phyloP scores from a whole-genome alignment of 306 rosid species.

The Cucurbita argyrosperma region DNA sequence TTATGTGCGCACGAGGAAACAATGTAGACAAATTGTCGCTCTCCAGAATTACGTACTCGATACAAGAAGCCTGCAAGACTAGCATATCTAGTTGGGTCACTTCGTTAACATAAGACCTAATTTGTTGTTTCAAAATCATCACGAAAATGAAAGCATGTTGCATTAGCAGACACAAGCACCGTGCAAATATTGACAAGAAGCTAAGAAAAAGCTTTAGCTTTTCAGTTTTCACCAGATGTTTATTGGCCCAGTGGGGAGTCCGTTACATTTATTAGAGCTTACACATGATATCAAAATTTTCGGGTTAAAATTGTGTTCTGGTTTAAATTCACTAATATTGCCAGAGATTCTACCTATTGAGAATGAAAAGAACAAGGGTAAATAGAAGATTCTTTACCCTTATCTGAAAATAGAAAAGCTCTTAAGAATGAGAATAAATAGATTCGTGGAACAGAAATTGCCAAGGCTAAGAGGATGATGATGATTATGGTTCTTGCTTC shows the following conservation, averaged over 20 bases:
- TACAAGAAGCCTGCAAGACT: conserved; percentile 70
- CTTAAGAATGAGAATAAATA: not conserved
- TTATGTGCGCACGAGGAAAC: conserved; percentile 69
- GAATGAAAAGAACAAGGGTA: not conserved
- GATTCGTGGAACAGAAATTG: not conserved
- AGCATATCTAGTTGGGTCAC: conserved; percentile 15
- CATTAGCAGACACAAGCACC: not conserved
- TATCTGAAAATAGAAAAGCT: not conserved
- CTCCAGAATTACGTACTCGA: conserved; percentile 89
- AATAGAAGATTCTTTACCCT: not conserved
- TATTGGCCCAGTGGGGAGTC: not conserved
- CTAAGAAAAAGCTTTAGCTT: not conserved
- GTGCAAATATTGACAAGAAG: not conserved
- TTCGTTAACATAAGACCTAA: not conserved
- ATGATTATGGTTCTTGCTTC: not conserved
- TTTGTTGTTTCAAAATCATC: not conserved
- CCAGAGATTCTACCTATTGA: not conserved
- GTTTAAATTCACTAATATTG: not conserved
- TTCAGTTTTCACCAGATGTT: not conserved
- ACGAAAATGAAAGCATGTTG: not conserved
- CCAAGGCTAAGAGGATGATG: not conserved
- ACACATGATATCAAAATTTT: not conserved
- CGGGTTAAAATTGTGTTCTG: not conserved
- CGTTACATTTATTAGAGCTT: not conserved
- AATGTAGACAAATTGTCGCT: conserved; percentile 84